These are phyloP conservation scores for Patellifolia procumbens DNA, from an alignment of 179 eudicot genomes.

Conservation along the genomic window DNA sequence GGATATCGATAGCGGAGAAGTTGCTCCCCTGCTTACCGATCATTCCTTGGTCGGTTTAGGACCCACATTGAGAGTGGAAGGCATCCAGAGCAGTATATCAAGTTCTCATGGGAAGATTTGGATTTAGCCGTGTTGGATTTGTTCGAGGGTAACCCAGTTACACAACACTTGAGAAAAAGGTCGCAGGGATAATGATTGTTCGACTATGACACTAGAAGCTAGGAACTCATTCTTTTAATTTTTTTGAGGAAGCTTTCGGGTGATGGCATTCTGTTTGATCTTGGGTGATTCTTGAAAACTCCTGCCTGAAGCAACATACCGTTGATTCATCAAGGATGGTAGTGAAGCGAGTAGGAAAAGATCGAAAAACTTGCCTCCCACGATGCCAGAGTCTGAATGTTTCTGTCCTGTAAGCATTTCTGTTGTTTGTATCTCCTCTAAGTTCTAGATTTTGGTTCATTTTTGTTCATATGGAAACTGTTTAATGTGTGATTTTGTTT, in stretches of 20 bases:
- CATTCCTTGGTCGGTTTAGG: constrained; percentile 73
- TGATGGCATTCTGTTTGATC: constrained; percentile 29
- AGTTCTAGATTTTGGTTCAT: constrained; percentile 35
- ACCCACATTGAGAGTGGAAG: constrained; percentile 69
- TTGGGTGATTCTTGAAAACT: constrained; percentile 14
- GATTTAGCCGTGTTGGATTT: constrained; percentile 70
- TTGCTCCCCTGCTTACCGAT: constrained; percentile 69
- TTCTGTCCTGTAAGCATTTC: constrained; percentile 44
- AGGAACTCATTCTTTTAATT: constrained; percentile 54
- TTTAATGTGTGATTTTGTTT: constrained; percentile 29
- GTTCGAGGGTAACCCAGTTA: constrained; percentile 59
- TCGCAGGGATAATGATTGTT: constrained; percentile 40
- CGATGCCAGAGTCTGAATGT: constrained; percentile 33
- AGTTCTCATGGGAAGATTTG: constrained; percentile 70
- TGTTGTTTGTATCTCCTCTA: constrained; percentile 35
- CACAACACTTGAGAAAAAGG: constrained; percentile 61
- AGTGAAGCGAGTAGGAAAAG: constrained; percentile 13
- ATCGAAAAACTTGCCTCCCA: constrained; percentile 9
- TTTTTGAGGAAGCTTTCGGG: constrained; percentile 36
- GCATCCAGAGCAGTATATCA: constrained; percentile 74
- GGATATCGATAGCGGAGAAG: constrained; percentile 65
- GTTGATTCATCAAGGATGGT: constrained; percentile 8
- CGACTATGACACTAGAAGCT: constrained; percentile 33
- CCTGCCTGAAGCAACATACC: constrained; percentile 6
- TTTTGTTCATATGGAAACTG: constrained; percentile 43